Percentiles rank a stretch among this genome's conserved stretches.
Evolutionary conservation across 768 basidiomycete genomes (phyloP).

Genomic region (Boletus subparvulus): DNA sequence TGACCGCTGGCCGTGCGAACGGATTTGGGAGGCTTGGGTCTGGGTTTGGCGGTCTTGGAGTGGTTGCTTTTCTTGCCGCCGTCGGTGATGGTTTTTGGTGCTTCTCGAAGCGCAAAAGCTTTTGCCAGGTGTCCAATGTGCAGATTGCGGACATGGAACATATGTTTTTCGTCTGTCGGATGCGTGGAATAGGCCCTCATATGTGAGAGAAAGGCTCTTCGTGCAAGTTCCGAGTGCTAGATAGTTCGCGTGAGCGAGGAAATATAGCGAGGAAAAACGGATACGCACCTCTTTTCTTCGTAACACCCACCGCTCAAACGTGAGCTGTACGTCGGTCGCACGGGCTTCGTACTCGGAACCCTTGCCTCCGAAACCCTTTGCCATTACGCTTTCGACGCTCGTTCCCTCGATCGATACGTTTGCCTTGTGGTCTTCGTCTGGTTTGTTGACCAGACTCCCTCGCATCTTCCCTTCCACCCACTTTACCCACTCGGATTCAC

Average conservation of each 20-base stretch:
- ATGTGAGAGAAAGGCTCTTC: slow-evolving; percentile 87
- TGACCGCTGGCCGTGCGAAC: slow-evolving; percentile 18
- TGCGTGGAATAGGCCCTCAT: slow-evolving; percentile 97
- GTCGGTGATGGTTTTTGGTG: slow-evolving; percentile 50
- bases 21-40: slow-evolving; percentile 2
- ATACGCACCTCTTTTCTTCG: slow-evolving; percentile 61
- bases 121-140: slow-evolving; percentile 95
- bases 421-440: slow-evolving; percentile 32
- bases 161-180: slow-evolving; percentile 90
- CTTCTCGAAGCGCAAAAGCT: slow-evolving; percentile 86
- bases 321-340: slow-evolving; percentile 93
- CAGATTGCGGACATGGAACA: slow-evolving; percentile 93
- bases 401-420: slow-evolving; percentile 57
- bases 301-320: slow-evolving; percentile 94
- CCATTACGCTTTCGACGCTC: slow-evolving; percentile 68
- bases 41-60: slow-evolving; percentile 4
- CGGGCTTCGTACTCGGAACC: slow-evolving; percentile 79
- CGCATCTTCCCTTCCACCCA: slow-evolving; percentile 88
- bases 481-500: slow-evolving; percentile 84
- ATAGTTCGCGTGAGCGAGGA: background rate
- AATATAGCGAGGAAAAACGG: background rate
- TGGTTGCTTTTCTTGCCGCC: slow-evolving; percentile 18
- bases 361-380: slow-evolving; percentile 83
- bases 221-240: slow-evolving; percentile 76
- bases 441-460: slow-evolving; percentile 38